These are phyloP conservation scores for Chalaropsis thielavioides DNA, from an alignment of 2,329 filamentous ascomycete genomes.

Conservation along the genomic window DNA sequence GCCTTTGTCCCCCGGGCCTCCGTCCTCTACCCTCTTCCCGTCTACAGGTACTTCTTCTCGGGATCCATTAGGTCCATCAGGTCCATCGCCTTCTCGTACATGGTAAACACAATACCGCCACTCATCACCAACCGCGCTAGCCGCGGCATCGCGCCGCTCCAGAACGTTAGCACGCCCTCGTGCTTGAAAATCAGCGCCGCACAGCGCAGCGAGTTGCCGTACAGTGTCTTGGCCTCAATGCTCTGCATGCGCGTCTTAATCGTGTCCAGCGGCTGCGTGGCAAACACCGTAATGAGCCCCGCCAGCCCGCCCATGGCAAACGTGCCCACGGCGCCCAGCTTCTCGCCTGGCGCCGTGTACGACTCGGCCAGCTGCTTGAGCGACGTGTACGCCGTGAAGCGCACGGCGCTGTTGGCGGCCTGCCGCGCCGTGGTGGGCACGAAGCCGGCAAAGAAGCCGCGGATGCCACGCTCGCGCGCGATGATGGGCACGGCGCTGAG, in stretches of 20 bases:
- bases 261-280: conserved; percentile 66
- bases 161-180: conserved; percentile 80
- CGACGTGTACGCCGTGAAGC: conserved; percentile 82
- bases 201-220: conserved; percentile 80
- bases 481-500: conserved; percentile 81
- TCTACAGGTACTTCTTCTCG: conserved; percentile 63
- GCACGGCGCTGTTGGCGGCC: conserved; percentile 81
- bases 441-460: conserved; percentile 94
- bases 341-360: conserved; percentile 88
- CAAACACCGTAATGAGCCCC: conserved; percentile 78
- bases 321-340: conserved; percentile 72
- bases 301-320: conserved; percentile 84
- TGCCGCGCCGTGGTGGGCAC: conserved; percentile 89
- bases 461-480: conserved; percentile 68
- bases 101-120: conserved; percentile 94
- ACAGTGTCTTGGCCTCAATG: conserved; percentile 63
- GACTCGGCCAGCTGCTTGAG: conserved; percentile 82
- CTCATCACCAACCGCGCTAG: conserved; percentile 75
- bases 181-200: conserved; percentile 71
- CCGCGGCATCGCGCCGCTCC: conserved; percentile 82
- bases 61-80: conserved; percentile 68
- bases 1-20: no score
- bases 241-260: conserved; percentile 98
- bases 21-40: neutral
- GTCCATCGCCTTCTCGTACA: conserved; percentile 97